A percentile compares a stretch with the other conserved stretches of the same genome.
phyloP scores from a whole-genome alignment of 768 basidiomycete species.

The Russula emetica region DNA sequence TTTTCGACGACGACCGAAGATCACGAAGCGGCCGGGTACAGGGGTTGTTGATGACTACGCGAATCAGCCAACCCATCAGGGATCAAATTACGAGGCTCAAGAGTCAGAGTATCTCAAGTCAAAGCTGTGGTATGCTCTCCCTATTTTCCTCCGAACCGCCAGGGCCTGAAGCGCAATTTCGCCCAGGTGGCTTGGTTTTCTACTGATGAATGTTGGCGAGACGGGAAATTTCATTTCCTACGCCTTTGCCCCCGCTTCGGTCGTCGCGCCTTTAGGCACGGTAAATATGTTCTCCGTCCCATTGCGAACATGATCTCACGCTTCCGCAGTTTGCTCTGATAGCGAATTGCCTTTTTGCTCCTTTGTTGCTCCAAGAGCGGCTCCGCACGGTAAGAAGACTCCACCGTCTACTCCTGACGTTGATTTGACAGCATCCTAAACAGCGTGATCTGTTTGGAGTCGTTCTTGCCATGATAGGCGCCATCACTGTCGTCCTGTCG shows the following conservation, averaged over 20 bases:
- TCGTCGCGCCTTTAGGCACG: conserved; percentile 94
- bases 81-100: conserved; percentile 36
- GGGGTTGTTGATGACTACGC: neutral
- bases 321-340: conserved; percentile 76
- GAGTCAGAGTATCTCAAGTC: conserved; percentile 80
- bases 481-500: conserved; percentile 87
- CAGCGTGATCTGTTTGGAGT: conserved; percentile 80
- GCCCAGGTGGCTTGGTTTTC: conserved; percentile 82
- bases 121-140: conserved; percentile 63
- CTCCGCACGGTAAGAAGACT: conserved; percentile 63
- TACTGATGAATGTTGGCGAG: conserved; percentile 89
- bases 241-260: conserved; percentile 84
- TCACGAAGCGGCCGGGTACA: neutral
- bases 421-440: conserved; percentile 22
- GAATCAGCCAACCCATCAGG: neutral
- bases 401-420: conserved; percentile 15
- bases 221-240: conserved; percentile 87
- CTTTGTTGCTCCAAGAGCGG: conserved; percentile 73
- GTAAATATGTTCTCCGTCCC: conserved; percentile 44
- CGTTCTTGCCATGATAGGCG: conserved; percentile 76
- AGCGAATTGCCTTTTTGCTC: conserved; percentile 93
- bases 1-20: neutral
- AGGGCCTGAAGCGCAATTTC: conserved; percentile 4
- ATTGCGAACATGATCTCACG: conserved; percentile 16
- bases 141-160: neutral